Evolutionary conservation across 2,329 filamentous ascomycete genomes (phyloP).

Genomic region (Paecilomyces sp.): DNA sequence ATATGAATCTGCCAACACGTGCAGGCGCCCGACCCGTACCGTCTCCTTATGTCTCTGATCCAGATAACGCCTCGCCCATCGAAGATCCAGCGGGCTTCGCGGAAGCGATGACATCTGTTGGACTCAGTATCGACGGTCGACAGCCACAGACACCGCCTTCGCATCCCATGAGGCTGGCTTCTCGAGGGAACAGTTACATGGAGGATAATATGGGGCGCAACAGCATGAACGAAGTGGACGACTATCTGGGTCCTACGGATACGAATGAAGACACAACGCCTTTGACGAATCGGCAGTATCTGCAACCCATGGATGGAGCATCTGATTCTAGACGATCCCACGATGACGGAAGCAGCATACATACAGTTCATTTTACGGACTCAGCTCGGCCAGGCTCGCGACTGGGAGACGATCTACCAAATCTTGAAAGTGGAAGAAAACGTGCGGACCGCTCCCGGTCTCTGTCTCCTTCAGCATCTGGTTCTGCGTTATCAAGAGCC

Average conservation of each 20-base stretch:
- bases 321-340: slow-evolving; percentile 34
- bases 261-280: slow-evolving; percentile 50
- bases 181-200: not conserved
- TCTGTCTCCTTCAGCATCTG: slow-evolving; percentile 56
- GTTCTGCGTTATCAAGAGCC: slow-evolving; percentile 58
- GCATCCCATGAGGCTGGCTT: not conserved
- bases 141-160: slow-evolving; percentile 8
- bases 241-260: slow-evolving; percentile 49
- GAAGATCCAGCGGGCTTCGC: slow-evolving; percentile 35
- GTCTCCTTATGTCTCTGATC: slow-evolving; percentile 11
- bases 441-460: slow-evolving; percentile 44
- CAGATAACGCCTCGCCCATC: slow-evolving; percentile 22
- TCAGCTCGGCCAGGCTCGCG: slow-evolving; percentile 36
- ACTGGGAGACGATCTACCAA: slow-evolving; percentile 54
- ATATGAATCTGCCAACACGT: slow-evolving; percentile 15
- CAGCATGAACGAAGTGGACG: slow-evolving; percentile 35
- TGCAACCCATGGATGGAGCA: slow-evolving; percentile 52
- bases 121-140: slow-evolving; percentile 31
- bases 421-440: slow-evolving; percentile 54
- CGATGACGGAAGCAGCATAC: slow-evolving; percentile 45
- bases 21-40: slow-evolving; percentile 14
- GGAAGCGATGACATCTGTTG: slow-evolving; percentile 35
- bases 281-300: slow-evolving; percentile 49
- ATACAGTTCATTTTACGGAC: slow-evolving; percentile 48
- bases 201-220: slow-evolving; percentile 10